Evolutionary conservation across 2,329 filamentous ascomycete genomes (phyloP).

Genomic region (Monosporascus sp.): DNA sequence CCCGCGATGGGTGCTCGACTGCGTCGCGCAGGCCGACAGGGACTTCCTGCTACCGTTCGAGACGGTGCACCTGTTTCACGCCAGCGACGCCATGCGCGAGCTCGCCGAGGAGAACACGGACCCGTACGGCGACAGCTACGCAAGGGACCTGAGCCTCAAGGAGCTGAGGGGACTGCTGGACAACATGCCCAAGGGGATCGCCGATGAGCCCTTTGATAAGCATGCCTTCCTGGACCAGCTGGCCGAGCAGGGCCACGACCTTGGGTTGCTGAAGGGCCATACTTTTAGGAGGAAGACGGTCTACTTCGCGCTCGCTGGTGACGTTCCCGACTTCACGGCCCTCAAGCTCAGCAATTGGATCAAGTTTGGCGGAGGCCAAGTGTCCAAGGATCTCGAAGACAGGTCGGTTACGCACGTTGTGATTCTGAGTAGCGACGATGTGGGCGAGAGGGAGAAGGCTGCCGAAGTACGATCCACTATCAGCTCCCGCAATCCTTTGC

Average conservation of each 20-base stretch:
- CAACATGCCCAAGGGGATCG: slow-evolving; percentile 44
- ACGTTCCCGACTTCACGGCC: slow-evolving; percentile 27
- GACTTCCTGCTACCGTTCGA: slow-evolving; percentile 60
- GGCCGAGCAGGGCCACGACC: slow-evolving; percentile 47
- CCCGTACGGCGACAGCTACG: slow-evolving; percentile 76
- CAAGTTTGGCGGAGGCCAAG: slow-evolving; percentile 62
- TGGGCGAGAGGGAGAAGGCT: slow-evolving; percentile 34
- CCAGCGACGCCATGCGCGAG: slow-evolving; percentile 49
- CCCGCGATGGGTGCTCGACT: slow-evolving; percentile 80
- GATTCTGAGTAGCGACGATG: slow-evolving; percentile 40
- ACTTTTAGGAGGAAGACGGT: slow-evolving; percentile 47
- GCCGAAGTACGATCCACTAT: slow-evolving; percentile 41
- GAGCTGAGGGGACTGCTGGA: slow-evolving; percentile 54
- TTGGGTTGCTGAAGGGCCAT: slow-evolving; percentile 45
- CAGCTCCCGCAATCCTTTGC: slow-evolving; percentile 46
- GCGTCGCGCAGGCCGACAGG: slow-evolving; percentile 54
- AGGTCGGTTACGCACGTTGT: slow-evolving; percentile 67
- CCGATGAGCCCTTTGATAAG: slow-evolving; percentile 35
- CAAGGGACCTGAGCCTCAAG: slow-evolving; percentile 58
- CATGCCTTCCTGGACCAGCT: slow-evolving; percentile 48
- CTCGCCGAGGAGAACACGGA: slow-evolving; percentile 63
- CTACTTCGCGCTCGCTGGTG: slow-evolving; percentile 30
- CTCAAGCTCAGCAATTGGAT: slow-evolving; percentile 52
- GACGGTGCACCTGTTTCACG: slow-evolving; percentile 66
- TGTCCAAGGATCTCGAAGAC: slow-evolving; percentile 47